Evolutionary conservation across 495 filamentous ascomycete genomes (phyloP).

Genomic region (Aspergillus affinis): DNA sequence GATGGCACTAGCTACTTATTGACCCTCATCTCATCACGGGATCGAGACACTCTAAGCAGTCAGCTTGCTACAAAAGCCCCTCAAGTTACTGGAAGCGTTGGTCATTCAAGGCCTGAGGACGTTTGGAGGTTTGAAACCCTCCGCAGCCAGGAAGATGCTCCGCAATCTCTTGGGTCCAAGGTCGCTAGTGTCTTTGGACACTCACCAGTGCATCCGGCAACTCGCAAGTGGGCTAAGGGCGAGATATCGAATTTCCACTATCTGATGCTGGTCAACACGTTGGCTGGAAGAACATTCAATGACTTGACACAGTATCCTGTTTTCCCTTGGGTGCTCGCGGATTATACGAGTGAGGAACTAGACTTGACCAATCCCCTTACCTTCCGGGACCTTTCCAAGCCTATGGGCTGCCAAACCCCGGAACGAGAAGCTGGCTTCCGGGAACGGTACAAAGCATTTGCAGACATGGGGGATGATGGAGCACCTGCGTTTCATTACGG

Average conservation of each 20-base stretch:
- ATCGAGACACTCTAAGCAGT: constrained; percentile 75
- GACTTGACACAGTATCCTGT: constrained; percentile 98
- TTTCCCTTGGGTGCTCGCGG: constrained; percentile 94
- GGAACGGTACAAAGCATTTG: constrained; percentile 81
- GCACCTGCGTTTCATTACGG: constrained; percentile 91
- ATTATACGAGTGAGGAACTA: constrained; percentile 95
- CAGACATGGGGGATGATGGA: constrained; percentile 82
- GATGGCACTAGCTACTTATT: constrained; percentile 94
- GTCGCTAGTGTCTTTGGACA: constrained; percentile 94
- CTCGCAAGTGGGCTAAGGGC: constrained; percentile 86
- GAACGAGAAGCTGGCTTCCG: constrained; percentile 73
- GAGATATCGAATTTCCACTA: constrained; percentile 99
- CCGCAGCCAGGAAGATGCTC: constrained; percentile 74
- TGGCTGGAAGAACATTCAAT: constrained; percentile 96
- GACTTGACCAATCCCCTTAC: constrained; percentile 78
- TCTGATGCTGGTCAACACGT: constrained; percentile 95
- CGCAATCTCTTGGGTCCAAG: constrained; percentile 82
- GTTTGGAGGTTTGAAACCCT: constrained; percentile 86
- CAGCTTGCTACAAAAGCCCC: constrained; percentile 75
- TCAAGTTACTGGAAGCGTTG: constrained; percentile 60
- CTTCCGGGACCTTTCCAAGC: constrained; percentile 90
- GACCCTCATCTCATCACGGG: constrained; percentile 68
- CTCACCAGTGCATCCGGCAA: constrained; percentile 70
- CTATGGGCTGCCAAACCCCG: constrained; percentile 90
- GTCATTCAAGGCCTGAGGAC: constrained; percentile 60